Conservation (phyloP, 2,329 filamentous ascomycete species). For the Phialophora verrucosa region DNA sequence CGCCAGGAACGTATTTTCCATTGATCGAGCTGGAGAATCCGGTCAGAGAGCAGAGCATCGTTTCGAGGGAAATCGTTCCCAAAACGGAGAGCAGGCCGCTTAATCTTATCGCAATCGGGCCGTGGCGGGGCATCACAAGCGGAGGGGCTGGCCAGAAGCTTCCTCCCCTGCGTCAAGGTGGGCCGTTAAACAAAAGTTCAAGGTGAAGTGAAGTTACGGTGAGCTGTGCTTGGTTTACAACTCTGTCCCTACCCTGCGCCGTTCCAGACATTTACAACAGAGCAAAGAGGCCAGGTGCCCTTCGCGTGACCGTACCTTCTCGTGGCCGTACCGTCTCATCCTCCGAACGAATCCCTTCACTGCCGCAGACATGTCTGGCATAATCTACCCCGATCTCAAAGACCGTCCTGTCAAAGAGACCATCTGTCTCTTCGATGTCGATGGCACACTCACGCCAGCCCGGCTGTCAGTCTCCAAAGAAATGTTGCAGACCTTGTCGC, state of each 20-base stretch:
- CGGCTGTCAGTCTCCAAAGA: slow-evolving; percentile 77
- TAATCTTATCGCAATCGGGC: slow-evolving; percentile 3
- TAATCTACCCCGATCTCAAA: slow-evolving; percentile 73
- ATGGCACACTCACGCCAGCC: slow-evolving; percentile 85
- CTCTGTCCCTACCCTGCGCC: slow-evolving; percentile 1
- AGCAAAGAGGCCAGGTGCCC: background rate
- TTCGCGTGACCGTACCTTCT: background rate
- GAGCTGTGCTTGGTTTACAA: slow-evolving; percentile 14
- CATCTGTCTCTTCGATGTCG: slow-evolving; percentile 94
- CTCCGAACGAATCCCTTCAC: background rate
- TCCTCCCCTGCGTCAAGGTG: slow-evolving; percentile 1
- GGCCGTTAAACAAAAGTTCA: slow-evolving; percentile 12
- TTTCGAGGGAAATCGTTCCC: background rate
- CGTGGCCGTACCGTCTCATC: background rate
- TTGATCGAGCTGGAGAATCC: background rate
- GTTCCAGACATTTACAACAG: background rate
- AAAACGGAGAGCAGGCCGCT: slow-evolving; percentile 1
- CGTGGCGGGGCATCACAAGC: slow-evolving; percentile 2
- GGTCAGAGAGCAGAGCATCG: background rate
- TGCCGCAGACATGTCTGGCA: slow-evolving; percentile 32
- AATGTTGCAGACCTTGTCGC: slow-evolving; percentile 79
- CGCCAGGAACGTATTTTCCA: background rate
- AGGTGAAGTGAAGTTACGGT: slow-evolving; percentile 17
- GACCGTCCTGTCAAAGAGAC: slow-evolving; percentile 90
- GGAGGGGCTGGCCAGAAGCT: background rate